Evolutionary conservation across 2,329 filamentous ascomycete species (phyloP), one percentile per base, ranked within the genome.

Genomic region (Diaporthe eres): DNA sequence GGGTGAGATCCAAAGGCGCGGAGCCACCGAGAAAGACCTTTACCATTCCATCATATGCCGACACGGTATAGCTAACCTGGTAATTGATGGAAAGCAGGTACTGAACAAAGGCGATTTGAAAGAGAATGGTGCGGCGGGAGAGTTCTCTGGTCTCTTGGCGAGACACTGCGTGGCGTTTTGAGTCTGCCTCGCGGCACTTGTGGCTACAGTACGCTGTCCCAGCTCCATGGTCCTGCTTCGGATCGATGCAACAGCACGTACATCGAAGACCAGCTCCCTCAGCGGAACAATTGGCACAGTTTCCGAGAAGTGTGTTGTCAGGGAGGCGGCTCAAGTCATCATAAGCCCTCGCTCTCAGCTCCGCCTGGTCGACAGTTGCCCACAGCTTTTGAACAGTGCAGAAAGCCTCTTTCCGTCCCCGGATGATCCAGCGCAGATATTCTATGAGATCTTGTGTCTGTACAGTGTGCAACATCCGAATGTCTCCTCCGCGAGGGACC

Each of bases 221-320:
- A 44, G 6, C 15, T 5, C 4, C 17, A 2, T 8, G 1, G 22
- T n/a, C 10, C 1, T 13, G 4, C 2, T 25, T 4, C 4, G 8
- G 4, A 5, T 3, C 3, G 3, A 15, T 22, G 34, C 12, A 15
- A n/a, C 34, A 61, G 12, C 37, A 42, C 22, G 17, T 6, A 8
- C 58, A 28, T 12, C 1, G 37, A 28, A 25, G 3, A 25, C 4
- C 8, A 2, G 34, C 34, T 17, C 22, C 22, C 3, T 2, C 6
- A 12, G 8, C 13, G 13, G 10, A 25, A 13, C 37, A 61, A 3
- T 17, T 25, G 22, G 10, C 13, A 5, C 58, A n/a, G 0, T 5
- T 19, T 5, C 19, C 5, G n/a, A 4, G 5, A 1, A 31, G 6
- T 2, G 37, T 2, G 15, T 7, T 7, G 12, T 8, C 1, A 4